Evolutionary conservation across 2,329 filamentous ascomycete genomes (phyloP).

Genomic region (Chaetomium sp.): DNA sequence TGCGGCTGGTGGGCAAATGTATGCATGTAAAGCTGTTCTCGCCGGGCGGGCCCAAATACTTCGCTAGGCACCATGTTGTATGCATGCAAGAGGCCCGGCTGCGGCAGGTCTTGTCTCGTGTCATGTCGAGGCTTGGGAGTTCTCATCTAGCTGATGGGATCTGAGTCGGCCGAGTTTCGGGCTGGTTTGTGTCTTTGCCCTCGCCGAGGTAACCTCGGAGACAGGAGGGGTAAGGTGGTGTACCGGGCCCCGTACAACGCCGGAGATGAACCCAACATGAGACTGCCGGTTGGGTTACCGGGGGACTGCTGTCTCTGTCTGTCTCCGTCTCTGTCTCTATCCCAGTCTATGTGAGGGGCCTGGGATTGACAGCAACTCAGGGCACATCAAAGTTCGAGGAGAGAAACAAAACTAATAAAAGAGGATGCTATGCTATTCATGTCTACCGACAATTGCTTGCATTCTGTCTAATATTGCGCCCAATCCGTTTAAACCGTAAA

Average conservation of each 20-base stretch:
- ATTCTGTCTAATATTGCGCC: constrained; percentile 28
- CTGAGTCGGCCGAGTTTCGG: not conserved
- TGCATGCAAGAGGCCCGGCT: not conserved
- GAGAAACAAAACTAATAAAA: not conserved
- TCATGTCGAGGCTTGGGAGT: not conserved
- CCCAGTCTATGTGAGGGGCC: not conserved
- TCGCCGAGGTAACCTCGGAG: not conserved
- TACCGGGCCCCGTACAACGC: not conserved
- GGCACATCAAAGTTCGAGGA: not conserved
- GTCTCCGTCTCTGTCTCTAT: not conserved
- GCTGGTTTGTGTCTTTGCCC: not conserved
- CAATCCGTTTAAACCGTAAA: constrained; percentile 15
- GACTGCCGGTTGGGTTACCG: not conserved
- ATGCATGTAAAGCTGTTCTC: not conserved
- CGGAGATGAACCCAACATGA: not conserved
- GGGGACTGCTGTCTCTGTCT: not conserved
- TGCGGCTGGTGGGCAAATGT: not conserved
- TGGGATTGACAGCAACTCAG: too few species aligned
- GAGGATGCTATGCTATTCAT: constrained; percentile 2
- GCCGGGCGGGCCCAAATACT: too few species aligned
- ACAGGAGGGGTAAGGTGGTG: not conserved
- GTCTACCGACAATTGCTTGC: constrained; percentile 35
- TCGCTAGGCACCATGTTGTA: not conserved
- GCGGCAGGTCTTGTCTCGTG: not conserved
- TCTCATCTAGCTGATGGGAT: not conserved